Evolutionary conservation across 805 yeast genomes (phyloP), one percentile per base, ranked within the genome.

Genomic region (Yamadazyma paraphyllophila): DNA sequence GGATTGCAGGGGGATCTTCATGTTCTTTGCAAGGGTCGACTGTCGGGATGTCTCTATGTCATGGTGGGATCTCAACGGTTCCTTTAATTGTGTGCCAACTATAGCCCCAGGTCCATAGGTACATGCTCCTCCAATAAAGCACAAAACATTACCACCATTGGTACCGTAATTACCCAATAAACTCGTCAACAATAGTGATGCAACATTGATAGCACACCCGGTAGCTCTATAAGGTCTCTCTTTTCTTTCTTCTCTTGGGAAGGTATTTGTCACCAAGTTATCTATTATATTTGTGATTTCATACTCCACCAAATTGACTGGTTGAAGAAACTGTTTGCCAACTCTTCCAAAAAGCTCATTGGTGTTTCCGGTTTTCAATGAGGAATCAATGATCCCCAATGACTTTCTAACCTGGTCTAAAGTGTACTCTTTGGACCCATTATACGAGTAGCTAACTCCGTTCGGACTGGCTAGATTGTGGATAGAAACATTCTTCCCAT

Each of bases 31-130:
- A 71, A 82, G 88, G 2, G 32, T 25, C 60, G 84, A 84, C 45
- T 96, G 96, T 46, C 60, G 66, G 58, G 92, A 97, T 54, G 90
- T 83, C 65, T 94, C 98, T 54, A 94, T 88, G 64, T 94, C 99
- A 60, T 87, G 88, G 69, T 94, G 99, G 7, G 99, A 94, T 74
- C 99, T 82, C 57, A 94, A 86, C 40, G 99, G 97, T 67, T 94
- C 99, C 63, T 88, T 87, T 63, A 94, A 77, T 65, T 90, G 94
- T 17, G 85, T 82, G 37, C 92, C 88, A 25, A 94, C 99, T 54
- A 94, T 89, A 63, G 88, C 73, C 57, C 99, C 99, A 10, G 99
- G 98, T 38, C 85, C 86, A 61, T 86, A 82, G 38, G 99, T 94
- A 63, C 97, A 84, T 40, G 97, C 96, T 51, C 99, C 99, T 43